Conservation (phyloP, 208 protist genomes). For the Leishmania aethiopica region DNA sequence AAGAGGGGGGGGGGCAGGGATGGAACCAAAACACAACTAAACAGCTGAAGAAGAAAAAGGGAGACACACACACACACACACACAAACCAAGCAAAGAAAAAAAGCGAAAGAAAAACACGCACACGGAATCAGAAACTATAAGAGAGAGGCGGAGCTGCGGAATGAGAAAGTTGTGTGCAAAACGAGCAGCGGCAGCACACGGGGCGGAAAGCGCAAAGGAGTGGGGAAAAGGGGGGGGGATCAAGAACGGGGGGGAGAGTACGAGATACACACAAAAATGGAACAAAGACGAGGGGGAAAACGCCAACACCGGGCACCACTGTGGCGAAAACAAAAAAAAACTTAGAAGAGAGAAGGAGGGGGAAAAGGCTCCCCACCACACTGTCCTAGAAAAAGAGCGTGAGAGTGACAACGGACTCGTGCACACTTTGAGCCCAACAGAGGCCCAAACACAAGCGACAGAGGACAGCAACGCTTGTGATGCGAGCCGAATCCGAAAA, state of each 20-base stretch:
- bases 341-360: background rate
- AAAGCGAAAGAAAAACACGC: background rate
- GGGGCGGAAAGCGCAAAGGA: background rate
- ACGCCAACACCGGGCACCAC: background rate
- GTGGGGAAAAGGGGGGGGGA: background rate
- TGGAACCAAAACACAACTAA: background rate
- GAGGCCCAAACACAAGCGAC: background rate
- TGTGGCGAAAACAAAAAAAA: background rate
- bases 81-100: background rate
- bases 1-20: background rate
- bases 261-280: background rate
- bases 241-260: background rate
- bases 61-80: no score
- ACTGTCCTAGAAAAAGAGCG: constrained; percentile 6
- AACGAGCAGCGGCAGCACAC: background rate
- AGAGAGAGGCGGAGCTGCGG: background rate
- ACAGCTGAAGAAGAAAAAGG: background rate
- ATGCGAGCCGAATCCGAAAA: background rate
- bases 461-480: background rate
- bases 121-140: background rate
- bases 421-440: background rate
- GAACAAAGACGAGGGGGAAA: background rate
- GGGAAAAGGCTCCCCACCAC: background rate
- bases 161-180: background rate
- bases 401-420: background rate